phyloP scores from a whole-genome alignment of 108 stramenopile species.

The Nitzschia sp. region DNA sequence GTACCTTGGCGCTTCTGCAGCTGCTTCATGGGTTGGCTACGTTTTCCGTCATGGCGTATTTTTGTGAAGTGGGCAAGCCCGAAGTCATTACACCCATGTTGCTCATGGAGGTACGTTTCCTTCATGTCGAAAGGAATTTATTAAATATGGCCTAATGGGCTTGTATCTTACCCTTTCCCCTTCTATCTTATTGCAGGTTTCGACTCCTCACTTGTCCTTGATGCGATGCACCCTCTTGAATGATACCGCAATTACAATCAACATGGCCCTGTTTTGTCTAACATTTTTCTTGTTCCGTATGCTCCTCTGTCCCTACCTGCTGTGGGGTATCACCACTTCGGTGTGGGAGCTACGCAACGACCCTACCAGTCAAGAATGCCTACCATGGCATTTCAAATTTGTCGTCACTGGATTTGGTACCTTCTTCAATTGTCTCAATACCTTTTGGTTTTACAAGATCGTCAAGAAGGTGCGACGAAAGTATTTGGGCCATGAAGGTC shows the following conservation, averaged over 20 bases:
- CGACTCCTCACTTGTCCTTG: slow-evolving; percentile 39
- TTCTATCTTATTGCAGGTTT: slow-evolving; percentile 13
- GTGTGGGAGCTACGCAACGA: slow-evolving; percentile 20
- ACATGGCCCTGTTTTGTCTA: slow-evolving; percentile 41
- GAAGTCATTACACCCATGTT: slow-evolving; percentile 53
- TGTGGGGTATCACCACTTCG: slow-evolving; percentile 32
- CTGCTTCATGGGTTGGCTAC: slow-evolving; percentile 56
- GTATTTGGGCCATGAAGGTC: slow-evolving; percentile 48
- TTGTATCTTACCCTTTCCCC: neutral
- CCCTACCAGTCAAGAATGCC: slow-evolving; percentile 31
- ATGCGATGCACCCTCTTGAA: slow-evolving; percentile 31
- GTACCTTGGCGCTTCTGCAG: slow-evolving; percentile 13
- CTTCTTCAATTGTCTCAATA: slow-evolving; percentile 55
- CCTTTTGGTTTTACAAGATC: slow-evolving; percentile 63
- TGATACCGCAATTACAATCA: slow-evolving; percentile 18
- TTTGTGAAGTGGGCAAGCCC: slow-evolving; percentile 41
- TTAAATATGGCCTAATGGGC: neutral
- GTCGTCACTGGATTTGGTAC: slow-evolving; percentile 46
- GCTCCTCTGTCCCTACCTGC: slow-evolving; percentile 44
- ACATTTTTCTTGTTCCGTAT: slow-evolving; percentile 52
- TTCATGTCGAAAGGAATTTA: no score
- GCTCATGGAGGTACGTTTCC: slow-evolving; percentile 50
- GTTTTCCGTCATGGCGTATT: slow-evolving; percentile 49
- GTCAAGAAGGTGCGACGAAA: slow-evolving; percentile 49
- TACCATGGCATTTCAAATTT: slow-evolving; percentile 47